A percentile compares a stretch with the other conserved stretches of the same genome.
These are phyloP conservation scores for Colletotrichum navitas DNA, from an alignment of 2,329 filamentous ascomycete genomes.

Conservation along the genomic window DNA sequence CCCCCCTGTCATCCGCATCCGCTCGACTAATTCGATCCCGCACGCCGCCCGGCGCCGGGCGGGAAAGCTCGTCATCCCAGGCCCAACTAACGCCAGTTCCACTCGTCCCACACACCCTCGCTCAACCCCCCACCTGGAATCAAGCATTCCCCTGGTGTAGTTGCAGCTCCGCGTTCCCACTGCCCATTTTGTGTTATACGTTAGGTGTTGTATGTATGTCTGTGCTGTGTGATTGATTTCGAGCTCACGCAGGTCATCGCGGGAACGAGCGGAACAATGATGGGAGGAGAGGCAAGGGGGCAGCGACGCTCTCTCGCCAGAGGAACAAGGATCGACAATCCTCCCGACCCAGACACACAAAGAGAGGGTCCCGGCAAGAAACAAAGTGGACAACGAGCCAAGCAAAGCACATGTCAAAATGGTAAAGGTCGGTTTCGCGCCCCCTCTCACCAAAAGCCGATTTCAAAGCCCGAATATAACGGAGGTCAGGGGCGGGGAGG, in stretches of 20 bases:
- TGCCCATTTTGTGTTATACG: background rate
- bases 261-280: background rate
- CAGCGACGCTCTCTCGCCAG: background rate
- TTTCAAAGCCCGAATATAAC: constrained; percentile 3
- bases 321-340: background rate
- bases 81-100: constrained; percentile 18
- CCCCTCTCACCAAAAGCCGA: background rate
- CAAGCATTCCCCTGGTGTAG: background rate
- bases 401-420: constrained; percentile 14
- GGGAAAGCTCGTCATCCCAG: constrained; percentile 18
- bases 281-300: background rate
- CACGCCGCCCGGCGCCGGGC: background rate
- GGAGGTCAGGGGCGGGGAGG: background rate
- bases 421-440: background rate
- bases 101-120: background rate
- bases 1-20: too few relatives aligned
- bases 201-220: too few relatives aligned
- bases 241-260: background rate
- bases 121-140: background rate
- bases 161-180: background rate
- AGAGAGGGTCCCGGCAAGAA: background rate
- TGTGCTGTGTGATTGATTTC: background rate
- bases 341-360: background rate
- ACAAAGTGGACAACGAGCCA: background rate
- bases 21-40: too few relatives aligned